A percentile compares a stretch with the other conserved stretches of the same genome.
Evolutionary conservation across 768 basidiomycete species (phyloP).

Genomic region (Calocera cornea): DNA sequence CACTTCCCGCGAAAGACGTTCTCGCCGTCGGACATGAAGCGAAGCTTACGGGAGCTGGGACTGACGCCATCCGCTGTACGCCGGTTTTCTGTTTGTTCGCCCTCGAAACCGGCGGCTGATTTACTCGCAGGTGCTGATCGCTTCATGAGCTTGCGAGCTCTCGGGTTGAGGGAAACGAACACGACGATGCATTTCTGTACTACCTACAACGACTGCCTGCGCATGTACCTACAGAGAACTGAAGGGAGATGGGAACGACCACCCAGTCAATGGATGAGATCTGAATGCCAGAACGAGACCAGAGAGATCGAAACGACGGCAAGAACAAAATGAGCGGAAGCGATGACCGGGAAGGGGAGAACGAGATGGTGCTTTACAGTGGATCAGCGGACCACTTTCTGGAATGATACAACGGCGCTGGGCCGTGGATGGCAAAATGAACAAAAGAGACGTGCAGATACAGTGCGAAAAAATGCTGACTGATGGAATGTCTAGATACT

Average conservation of each 20-base stretch:
- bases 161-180: background rate
- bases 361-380: background rate
- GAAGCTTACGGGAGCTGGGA: slow-evolving; percentile 68
- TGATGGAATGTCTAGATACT: background rate
- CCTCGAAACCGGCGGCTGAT: background rate
- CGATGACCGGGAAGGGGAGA: background rate
- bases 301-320: background rate
- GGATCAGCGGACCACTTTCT: background rate
- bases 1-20: slow-evolving; percentile 86
- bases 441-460: background rate
- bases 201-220: background rate
- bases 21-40: slow-evolving; percentile 55
- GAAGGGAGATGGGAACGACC: background rate
- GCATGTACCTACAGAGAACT: background rate
- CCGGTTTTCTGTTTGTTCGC: background rate
- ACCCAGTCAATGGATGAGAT: background rate
- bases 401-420: background rate
- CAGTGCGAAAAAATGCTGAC: background rate
- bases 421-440: background rate
- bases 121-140: background rate
- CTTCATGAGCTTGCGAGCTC: background rate
- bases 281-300: background rate
- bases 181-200: background rate
- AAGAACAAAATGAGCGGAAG: background rate
- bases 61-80: slow-evolving; percentile 81